Percentiles rank a stretch among this genome's conserved stretches.
Evolutionary conservation across 2,329 filamentous ascomycete species (phyloP).

Genomic region (Cephalotrichum gorgonifer): DNA sequence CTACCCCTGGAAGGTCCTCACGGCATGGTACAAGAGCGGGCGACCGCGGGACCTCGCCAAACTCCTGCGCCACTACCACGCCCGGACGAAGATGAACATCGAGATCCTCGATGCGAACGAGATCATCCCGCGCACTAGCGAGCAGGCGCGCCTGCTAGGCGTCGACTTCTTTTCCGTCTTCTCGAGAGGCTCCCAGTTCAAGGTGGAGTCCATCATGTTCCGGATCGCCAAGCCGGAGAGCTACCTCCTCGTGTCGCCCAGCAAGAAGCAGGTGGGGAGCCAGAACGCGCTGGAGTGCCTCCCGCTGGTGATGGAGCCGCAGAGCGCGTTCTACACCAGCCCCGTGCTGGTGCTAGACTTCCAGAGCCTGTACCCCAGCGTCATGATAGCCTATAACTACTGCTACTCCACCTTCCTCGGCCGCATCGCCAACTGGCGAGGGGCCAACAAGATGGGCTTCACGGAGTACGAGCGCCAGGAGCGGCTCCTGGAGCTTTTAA

Average conservation of each 20-base stretch:
- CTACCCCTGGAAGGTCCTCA: slow-evolving; percentile 70
- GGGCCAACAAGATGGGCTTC: slow-evolving; percentile 72
- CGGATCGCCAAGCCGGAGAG: slow-evolving; percentile 96
- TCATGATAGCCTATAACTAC: slow-evolving; percentile 99
- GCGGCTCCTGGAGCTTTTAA: slow-evolving; percentile 45
- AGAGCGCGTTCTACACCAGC: slow-evolving; percentile 86
- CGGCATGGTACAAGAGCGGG: slow-evolving; percentile 66
- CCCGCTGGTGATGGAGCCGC: slow-evolving; percentile 93
- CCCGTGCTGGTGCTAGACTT: slow-evolving; percentile 90
- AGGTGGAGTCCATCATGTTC: slow-evolving; percentile 98
- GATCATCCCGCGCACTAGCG: slow-evolving; percentile 77
- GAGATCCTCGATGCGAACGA: slow-evolving; percentile 88
- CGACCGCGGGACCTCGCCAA: slow-evolving; percentile 61
- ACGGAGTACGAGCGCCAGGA: slow-evolving; percentile 60
- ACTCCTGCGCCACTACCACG: slow-evolving; percentile 67
- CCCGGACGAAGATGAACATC: slow-evolving; percentile 70
- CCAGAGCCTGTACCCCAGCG: slow-evolving; percentile 88
- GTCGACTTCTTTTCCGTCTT: slow-evolving; percentile 97
- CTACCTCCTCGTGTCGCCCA: slow-evolving; percentile 82
- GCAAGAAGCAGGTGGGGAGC: slow-evolving; percentile 78
- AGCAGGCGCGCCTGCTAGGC: slow-evolving; percentile 85
- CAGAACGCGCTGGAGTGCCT: slow-evolving; percentile 94
- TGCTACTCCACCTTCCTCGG: slow-evolving; percentile 97
- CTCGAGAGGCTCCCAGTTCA: slow-evolving; percentile 91
- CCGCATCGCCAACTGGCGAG: slow-evolving; percentile 77